Evolutionary conservation across 129 eudicot genomes (phyloP).

Genomic region (Cynara cardunculus): DNA sequence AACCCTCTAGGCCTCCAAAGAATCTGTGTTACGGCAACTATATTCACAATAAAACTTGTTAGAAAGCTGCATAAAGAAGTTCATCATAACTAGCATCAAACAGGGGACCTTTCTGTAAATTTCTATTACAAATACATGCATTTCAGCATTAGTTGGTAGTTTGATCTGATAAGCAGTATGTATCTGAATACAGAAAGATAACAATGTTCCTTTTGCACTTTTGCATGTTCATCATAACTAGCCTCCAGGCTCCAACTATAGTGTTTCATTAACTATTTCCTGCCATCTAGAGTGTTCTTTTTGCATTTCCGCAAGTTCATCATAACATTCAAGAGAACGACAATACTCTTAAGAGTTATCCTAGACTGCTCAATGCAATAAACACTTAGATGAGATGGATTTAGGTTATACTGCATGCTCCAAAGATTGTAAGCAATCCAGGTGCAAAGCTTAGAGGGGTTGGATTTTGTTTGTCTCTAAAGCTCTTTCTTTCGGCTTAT

Average conservation of each 20-base stretch:
- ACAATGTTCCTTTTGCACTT: not conserved
- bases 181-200: not conserved
- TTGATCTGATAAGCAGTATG: slow-evolving; percentile 2
- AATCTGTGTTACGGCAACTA: slow-evolving; percentile 98
- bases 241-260: no score
- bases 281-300: no score
- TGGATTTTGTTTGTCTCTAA: not conserved
- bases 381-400: no score
- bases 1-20: slow-evolving; percentile 97
- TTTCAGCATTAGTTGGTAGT: not conserved
- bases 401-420: not conserved
- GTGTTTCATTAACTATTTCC: no score
- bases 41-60: slow-evolving; percentile 13
- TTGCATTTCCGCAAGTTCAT: no score
- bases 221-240: no score
- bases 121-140: slow-evolving; percentile 3
- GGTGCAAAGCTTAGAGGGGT: not conserved
- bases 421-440: not conserved
- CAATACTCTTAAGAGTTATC: no score
- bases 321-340: no score
- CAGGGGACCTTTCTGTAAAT: not conserved
- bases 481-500: not conserved
- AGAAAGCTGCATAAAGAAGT: slow-evolving; percentile 19
- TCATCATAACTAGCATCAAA: not conserved
- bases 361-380: no score